A percentile compares a stretch with the other conserved stretches of the same genome.
Conservation (phyloP, 495 filamentous ascomycete species). For the Aspergillus asperescens region DNA sequence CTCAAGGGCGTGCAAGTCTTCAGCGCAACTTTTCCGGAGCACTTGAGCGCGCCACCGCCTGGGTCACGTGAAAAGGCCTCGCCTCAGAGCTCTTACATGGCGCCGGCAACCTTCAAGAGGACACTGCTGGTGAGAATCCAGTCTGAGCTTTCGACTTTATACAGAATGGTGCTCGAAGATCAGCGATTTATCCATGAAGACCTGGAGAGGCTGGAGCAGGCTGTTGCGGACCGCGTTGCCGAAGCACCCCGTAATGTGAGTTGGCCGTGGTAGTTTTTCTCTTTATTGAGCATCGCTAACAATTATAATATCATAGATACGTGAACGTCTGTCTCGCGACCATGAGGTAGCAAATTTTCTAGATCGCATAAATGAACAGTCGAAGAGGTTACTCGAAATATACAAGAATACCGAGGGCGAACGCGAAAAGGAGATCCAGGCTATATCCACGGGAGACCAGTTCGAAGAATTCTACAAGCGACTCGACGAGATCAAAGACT, state of each 20-base stretch:
- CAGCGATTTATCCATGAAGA: slow-evolving; percentile 92
- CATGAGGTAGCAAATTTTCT: slow-evolving; percentile 89
- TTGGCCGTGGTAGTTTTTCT: slow-evolving; percentile 14
- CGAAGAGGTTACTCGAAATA: slow-evolving; percentile 70
- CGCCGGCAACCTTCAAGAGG: slow-evolving; percentile 4
- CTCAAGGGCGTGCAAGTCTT: slow-evolving; percentile 1
- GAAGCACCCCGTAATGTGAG: slow-evolving; percentile 85
- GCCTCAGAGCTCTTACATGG: slow-evolving; percentile 28
- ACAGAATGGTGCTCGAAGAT: slow-evolving; percentile 78
- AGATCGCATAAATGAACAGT: slow-evolving; percentile 78
- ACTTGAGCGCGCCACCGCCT: slow-evolving; percentile 19
- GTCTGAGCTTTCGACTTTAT: not conserved
- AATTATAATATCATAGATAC: slow-evolving; percentile 55
- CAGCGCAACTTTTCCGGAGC: slow-evolving; percentile 28
- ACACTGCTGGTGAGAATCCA: not conserved
- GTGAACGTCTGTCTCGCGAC: slow-evolving; percentile 78
- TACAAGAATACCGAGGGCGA: slow-evolving; percentile 73
- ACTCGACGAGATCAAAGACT: slow-evolving; percentile 71
- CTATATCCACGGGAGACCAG: slow-evolving; percentile 79
- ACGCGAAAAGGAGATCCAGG: slow-evolving; percentile 72
- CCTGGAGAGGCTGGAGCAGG: slow-evolving; percentile 88
- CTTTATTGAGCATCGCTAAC: not conserved
- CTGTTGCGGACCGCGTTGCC: slow-evolving; percentile 78
- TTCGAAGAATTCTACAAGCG: slow-evolving; percentile 92
- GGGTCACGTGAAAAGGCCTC: slow-evolving; percentile 26